Evolutionary conservation across 768 basidiomycete species (phyloP), one percentile per base, ranked within the genome.

Genomic region (Phlebiopsis flavidoalba): DNA sequence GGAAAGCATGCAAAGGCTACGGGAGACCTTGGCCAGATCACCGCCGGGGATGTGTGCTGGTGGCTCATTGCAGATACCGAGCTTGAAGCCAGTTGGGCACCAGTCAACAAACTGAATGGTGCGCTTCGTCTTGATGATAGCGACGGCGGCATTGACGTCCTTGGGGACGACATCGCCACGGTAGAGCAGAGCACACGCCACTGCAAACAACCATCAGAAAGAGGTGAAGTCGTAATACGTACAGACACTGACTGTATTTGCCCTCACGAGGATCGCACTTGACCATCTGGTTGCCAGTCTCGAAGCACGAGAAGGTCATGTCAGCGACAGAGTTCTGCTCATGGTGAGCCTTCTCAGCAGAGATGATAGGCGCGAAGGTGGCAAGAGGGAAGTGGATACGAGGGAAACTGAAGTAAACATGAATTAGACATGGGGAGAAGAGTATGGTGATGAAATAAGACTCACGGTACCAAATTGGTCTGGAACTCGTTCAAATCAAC

Each of bases 41-140:
- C 88, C 88, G 21, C 86, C 86, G 19, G 88, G 88, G 46, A 90
- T 86, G 68, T 83, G 79, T 31, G 88, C 86, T 2, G 88, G 86
- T 40, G 88, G 82, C 73, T 90, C 88, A 72, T 89, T 89, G 76
- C 88, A 90, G 70, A 90, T 86, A 70, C 89, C 89, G 14, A 79
- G 78, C 75, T 88, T 88, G 84, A 88, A 89, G 59, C 89, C 89
- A 58, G 89, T 90, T 26, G 85, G 85, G 71, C 84, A 86, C 87
- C 87, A 89, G 70, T 89, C 88, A 65, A 89, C 88, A 62, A 88
- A 89, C 69, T 88, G 86, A 66, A 89, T 88, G 26, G 88, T 90
- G 53, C 87, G 81, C 77, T 86, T 88, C 33, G 88, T 89, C 77
- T 87, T 88, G 79, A 90, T 87, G 58, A 83, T 78, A 55, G 81